A percentile compares a stretch with the other conserved stretches of the same genome.
Evolutionary conservation across 495 filamentous ascomycete genomes (phyloP).

Genomic region (Xylaria acuta): DNA sequence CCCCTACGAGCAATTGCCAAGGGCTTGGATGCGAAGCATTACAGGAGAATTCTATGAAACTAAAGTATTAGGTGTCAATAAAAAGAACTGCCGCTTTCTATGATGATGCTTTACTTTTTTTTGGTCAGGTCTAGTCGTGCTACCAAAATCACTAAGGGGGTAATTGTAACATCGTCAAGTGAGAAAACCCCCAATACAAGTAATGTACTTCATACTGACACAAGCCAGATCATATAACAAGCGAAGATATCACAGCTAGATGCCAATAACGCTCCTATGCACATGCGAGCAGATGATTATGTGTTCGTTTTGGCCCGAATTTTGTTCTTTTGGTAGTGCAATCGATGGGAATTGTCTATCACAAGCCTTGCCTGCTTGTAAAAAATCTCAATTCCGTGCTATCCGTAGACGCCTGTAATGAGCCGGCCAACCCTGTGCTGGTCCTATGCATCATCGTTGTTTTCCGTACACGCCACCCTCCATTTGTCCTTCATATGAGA

Average conservation of each 20-base stretch:
- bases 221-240: not conserved
- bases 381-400: constrained; percentile 45
- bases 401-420: constrained; percentile 49
- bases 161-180: not conserved
- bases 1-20: constrained; percentile 41
- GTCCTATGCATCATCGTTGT: constrained; percentile 24
- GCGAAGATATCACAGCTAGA: constrained; percentile 1
- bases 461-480: constrained; percentile 26
- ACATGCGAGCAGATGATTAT: not conserved
- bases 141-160: not conserved
- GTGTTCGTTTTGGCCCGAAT: constrained; percentile 26
- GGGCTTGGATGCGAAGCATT: constrained; percentile 53
- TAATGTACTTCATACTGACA: not conserved
- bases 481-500: constrained; percentile 20
- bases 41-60: constrained; percentile 39
- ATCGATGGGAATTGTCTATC: constrained; percentile 40
- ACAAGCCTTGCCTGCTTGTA: constrained; percentile 37
- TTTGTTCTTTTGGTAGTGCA: constrained; percentile 35
- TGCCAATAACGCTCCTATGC: not conserved
- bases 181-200: not conserved
- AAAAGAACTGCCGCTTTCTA: not conserved
- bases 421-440: constrained; percentile 22
- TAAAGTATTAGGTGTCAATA: constrained; percentile 17
- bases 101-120: not conserved
- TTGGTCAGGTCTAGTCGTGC: not conserved